Base-by-base conservation (phyloP, 257 asterid species). In the Osmanthus fragrans region DNA sequence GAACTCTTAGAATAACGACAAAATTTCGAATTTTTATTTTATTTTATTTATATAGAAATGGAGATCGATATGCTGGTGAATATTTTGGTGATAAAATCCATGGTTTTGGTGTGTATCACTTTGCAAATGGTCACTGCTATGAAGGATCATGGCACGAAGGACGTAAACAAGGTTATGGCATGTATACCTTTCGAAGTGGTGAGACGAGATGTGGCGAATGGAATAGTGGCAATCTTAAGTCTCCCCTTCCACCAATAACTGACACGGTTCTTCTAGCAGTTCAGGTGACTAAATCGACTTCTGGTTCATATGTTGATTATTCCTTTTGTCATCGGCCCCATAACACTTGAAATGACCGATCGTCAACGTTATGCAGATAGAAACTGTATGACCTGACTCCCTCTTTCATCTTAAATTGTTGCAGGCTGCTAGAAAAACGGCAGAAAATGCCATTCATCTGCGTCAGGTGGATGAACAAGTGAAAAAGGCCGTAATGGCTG, bases 141-240 rank as follows among this genome's bases (percentile, higher is more conserved):
- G 96, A 90, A 81, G 96, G 96, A 27, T 90, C 96, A 15, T 90
- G 96, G 96, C 96, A 90, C 34, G 96, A 90, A 78, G 90, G 96
- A 3, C 87, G 88, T 10, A 87, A 89, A 69, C 96, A 88, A 85
- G 96, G 96, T 12, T 88, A 87, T 73, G 96, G 96, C 21, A 79
- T 85, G 87, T 90, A 90, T 54, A 85, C 86, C 0, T 89, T 90
- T 72, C 85, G 92, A 73, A 86, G 72, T 54, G 90, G 94, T 23
- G 90, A 85, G 54, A 58, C 71, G 7, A 84, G 80, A 82, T 89
- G 91, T 16, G 96, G 96, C 2, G 91, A 89, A 85, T 90, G 96
- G 96, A 87, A 85, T 77, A 37, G 34, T 51, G 94, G 96, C 67
- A 82, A 67, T 77, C 91, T 89, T 25, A 86, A 82, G 73, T 70